A percentile compares a stretch with the other conserved stretches of the same genome.
These are phyloP conservation scores for Sphenostylis stenocarpa DNA, from an alignment of 306 rosid species.

Conservation along the genomic window DNA sequence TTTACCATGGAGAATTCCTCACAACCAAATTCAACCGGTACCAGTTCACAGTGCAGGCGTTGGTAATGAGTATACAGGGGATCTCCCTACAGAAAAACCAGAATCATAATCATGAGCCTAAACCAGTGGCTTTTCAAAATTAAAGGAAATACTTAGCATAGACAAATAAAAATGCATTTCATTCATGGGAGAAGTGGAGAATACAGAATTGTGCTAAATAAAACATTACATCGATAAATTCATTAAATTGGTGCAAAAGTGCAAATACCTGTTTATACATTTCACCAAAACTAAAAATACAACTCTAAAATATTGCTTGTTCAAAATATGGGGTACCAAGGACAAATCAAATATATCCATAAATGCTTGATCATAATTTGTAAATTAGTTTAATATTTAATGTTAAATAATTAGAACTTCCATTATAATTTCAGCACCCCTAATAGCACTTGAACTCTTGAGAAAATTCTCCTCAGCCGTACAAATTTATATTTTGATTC, in stretches of 20 bases:
- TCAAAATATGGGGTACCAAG: not conserved
- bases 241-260: slow-evolving; percentile 3
- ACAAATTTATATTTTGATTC: not conserved
- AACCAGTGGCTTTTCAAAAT: slow-evolving; percentile 17
- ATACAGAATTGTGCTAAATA: slow-evolving; percentile 14
- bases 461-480: not conserved
- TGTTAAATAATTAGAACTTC: slow-evolving; percentile 8
- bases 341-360: slow-evolving; percentile 15
- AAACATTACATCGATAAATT: not conserved
- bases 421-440: not conserved
- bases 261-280: slow-evolving; percentile 15
- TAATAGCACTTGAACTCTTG: not conserved
- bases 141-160: slow-evolving; percentile 12
- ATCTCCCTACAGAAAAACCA: slow-evolving; percentile 62
- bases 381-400: not conserved
- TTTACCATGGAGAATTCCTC: slow-evolving; percentile 83
- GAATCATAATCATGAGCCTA: slow-evolving; percentile 12
- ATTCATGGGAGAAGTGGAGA: not conserved
- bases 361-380: not conserved
- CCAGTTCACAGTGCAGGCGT: slow-evolving; percentile 73
- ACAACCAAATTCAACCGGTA: slow-evolving; percentile 57
- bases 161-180: slow-evolving; percentile 10
- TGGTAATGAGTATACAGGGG: slow-evolving; percentile 72
- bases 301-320: not conserved
- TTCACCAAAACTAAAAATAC: not conserved